Conservation (phyloP, 129 eudicot species). For the Tagetes patula region DNA sequence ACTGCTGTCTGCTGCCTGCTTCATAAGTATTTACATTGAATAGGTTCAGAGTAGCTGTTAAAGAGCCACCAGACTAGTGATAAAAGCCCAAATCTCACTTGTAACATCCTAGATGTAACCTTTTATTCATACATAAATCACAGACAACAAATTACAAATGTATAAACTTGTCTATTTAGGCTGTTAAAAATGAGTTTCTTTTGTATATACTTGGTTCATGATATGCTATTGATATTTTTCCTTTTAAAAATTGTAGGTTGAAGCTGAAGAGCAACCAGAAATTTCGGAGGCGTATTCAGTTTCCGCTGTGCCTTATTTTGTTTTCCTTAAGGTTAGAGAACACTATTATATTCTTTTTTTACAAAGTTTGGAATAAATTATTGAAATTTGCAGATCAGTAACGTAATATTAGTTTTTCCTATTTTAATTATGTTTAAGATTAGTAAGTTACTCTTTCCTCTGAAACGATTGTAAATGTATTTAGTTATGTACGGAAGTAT, state of each 20-base stretch:
- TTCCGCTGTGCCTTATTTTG: constrained; percentile 93
- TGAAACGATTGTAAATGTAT: too few species aligned
- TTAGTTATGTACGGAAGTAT: too few species aligned
- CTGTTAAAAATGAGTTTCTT: neutral
- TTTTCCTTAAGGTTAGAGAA: constrained; percentile 65
- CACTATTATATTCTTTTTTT: neutral
- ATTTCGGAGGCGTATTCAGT: constrained; percentile 92
- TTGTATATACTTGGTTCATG: neutral
- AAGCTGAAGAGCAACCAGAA: constrained; percentile 99
- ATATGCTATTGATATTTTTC: neutral
- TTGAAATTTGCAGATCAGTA: neutral
- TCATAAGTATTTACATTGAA: too few species aligned
- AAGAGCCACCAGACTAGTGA: too few species aligned
- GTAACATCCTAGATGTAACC: neutral
- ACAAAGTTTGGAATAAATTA: neutral
- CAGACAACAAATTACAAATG: neutral
- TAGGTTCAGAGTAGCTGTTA: too few species aligned
- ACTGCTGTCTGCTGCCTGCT: too few species aligned
- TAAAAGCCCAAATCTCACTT: neutral
- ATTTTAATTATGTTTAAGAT: too few species aligned
- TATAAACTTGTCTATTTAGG: neutral
- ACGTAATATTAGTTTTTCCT: neutral
- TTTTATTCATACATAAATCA: neutral
- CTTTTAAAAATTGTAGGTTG: constrained; percentile 48
- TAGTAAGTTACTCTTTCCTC: too few species aligned